Conservation (phyloP, 2,329 filamentous ascomycete species). For the Raffaelea arxii region DNA sequence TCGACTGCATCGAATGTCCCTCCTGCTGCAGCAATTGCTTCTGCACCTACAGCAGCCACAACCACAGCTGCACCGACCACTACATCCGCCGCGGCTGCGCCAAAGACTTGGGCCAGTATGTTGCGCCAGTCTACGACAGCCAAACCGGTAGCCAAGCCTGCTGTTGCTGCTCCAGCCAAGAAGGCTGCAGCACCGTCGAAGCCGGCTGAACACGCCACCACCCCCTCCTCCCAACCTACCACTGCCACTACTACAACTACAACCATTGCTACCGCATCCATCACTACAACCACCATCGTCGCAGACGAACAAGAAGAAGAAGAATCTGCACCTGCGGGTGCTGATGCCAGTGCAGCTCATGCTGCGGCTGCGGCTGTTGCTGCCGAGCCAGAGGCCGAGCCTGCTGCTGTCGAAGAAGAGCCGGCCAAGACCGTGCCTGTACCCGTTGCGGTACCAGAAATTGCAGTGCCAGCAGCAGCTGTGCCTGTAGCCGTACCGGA, state of each 20-base stretch:
- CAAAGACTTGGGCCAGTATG: slow-evolving; percentile 69
- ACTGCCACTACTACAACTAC: neutral
- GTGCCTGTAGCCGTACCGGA: slow-evolving; percentile 38
- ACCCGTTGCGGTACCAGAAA: slow-evolving; percentile 18
- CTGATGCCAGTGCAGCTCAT: neutral
- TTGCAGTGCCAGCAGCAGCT: slow-evolving; percentile 20
- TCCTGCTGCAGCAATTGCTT: slow-evolving; percentile 9
- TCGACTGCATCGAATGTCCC: neutral
- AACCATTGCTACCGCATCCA: neutral
- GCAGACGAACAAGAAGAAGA: neutral
- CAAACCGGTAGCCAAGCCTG: slow-evolving; percentile 11
- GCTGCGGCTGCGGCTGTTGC: neutral
- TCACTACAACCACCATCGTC: neutral
- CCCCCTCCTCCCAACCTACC: slow-evolving; percentile 14
- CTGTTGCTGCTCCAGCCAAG: slow-evolving; percentile 18
- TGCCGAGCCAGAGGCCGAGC: neutral
- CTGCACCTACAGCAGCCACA: slow-evolving; percentile 16
- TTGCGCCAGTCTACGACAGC: slow-evolving; percentile 48
- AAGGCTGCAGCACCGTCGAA: slow-evolving; percentile 21
- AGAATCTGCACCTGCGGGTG: neutral
- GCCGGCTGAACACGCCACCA: neutral
- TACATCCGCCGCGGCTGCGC: slow-evolving; percentile 25
- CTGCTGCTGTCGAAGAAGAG: neutral
- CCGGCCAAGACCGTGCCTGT: slow-evolving; percentile 19
- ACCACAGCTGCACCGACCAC: slow-evolving; percentile 24